Percentiles rank a stretch among this genome's conserved stretches.
phyloP scores from a whole-genome alignment of 2,329 filamentous ascomycete species.

The Aspergillus cejpii region DNA sequence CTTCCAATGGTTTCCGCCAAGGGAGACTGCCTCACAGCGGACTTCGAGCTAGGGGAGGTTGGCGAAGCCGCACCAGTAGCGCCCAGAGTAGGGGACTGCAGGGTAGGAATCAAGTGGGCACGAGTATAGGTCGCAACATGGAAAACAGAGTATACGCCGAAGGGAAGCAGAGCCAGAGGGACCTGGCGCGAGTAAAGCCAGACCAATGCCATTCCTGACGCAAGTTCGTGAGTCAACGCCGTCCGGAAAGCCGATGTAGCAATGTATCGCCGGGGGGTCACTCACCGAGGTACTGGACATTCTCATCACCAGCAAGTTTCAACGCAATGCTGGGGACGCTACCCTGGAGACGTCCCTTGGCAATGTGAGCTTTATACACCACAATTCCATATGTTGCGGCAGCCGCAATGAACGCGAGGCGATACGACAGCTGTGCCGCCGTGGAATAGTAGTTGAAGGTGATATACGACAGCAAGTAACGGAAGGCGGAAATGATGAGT shows the following conservation, averaged over 20 bases:
- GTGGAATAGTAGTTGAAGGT: constrained; percentile 78
- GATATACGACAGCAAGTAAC: constrained; percentile 79
- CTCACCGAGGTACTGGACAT: constrained; percentile 94
- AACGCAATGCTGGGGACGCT: constrained; percentile 57
- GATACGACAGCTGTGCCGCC: constrained; percentile 78
- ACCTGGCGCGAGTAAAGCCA: constrained; percentile 92
- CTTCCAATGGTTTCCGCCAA: constrained; percentile 75
- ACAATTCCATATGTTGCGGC: constrained; percentile 95
- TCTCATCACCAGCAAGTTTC: constrained; percentile 76
- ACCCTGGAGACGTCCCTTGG: constrained; percentile 67
- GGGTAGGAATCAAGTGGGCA: constrained; percentile 81
- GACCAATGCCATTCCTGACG: constrained; percentile 77
- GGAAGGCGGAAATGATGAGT: constrained; percentile 72
- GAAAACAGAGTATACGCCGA: constrained; percentile 96
- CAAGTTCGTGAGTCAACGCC: constrained; percentile 5
- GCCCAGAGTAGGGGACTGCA: constrained; percentile 58
- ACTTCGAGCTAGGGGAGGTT: constrained; percentile 48
- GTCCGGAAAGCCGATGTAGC: not conserved
- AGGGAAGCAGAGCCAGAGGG: constrained; percentile 83
- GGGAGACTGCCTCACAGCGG: constrained; percentile 49
- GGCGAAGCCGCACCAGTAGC: constrained; percentile 49
- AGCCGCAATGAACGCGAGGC: constrained; percentile 80
- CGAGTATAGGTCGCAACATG: constrained; percentile 96
- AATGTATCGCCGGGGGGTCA: constrained; percentile 6
- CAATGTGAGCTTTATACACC: constrained; percentile 93